Conservation (phyloP, 257 asterid genomes). For the Nicotiana otophora region DNA sequence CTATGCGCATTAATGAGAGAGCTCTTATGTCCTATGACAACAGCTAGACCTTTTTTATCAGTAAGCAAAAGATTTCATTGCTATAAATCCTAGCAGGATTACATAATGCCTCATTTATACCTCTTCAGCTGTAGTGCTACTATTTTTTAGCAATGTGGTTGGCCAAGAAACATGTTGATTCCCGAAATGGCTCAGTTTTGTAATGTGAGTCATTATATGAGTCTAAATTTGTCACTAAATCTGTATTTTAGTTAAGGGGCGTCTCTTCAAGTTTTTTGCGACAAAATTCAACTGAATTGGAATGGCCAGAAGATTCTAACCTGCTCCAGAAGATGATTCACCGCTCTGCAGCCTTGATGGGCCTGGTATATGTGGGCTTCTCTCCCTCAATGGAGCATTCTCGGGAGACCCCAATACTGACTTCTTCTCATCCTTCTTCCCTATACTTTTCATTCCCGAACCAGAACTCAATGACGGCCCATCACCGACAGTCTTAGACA, state of each 20-base stretch:
- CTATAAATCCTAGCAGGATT: not conserved
- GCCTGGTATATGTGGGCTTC: slow-evolving; percentile 63
- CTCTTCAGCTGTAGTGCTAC: not conserved
- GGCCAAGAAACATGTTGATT: not conserved
- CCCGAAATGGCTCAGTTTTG: not conserved
- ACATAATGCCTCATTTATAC: not conserved
- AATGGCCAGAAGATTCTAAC: slow-evolving; percentile 25
- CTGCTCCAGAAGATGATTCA: slow-evolving; percentile 76
- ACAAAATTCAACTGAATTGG: not conserved
- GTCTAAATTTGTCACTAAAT: not conserved
- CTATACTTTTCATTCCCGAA: slow-evolving; percentile 19
- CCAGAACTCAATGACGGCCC: slow-evolving; percentile 20
- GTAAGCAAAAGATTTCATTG: no score
- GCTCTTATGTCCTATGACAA: no score
- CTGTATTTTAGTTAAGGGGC: not conserved
- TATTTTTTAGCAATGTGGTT: not conserved
- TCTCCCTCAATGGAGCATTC: slow-evolving; percentile 54
- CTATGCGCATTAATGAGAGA: no score
- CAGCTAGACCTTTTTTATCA: no score
- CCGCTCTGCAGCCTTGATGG: slow-evolving; percentile 68
- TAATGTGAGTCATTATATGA: not conserved
- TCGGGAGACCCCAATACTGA: slow-evolving; percentile 12
- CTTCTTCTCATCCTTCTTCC: slow-evolving; percentile 25
- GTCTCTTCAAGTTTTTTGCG: not conserved
- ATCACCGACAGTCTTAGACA: slow-evolving; percentile 58